Evolutionary conservation across 768 basidiomycete genomes (phyloP), one percentile per base, ranked within the genome.

Genomic region (Mrakia gelida): DNA sequence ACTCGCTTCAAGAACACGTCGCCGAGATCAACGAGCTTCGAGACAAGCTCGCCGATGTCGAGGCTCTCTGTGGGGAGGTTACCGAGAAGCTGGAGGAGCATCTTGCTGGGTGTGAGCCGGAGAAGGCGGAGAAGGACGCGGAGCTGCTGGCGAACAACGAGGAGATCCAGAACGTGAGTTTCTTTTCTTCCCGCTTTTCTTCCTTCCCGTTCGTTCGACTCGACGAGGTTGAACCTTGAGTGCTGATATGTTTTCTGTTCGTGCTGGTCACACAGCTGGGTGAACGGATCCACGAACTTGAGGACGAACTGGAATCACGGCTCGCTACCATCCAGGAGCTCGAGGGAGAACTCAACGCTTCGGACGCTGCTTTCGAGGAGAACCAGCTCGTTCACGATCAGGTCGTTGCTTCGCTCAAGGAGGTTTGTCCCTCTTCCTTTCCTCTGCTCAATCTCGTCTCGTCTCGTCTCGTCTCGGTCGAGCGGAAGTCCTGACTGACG

Each of bases 61-160:
- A 80, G 59, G 76, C 65, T 30, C 73, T 78, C 43, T 70, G 63
- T n/a, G 73, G n/a, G 3, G 73, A 79, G 38, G n/a, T 74, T 32
- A 45, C 49, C 13, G 78, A 79, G 23, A 70, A 71, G 59, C 34
- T 68, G 45, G 73, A 79, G 43, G 78, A 79, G 34, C 79, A 81
- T 28, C 67, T 84, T 41, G 79, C 76, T 18, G 90, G 94, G 82
- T 87, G 95, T 63, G 92, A 94, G 82, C 87, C 87, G 23, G 92
- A 95, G 77, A 87, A 90, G 2, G 91, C 91, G 13, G 89, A 90
- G 81, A 93, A 92, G 84, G 93, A 95, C 71, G 88, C 86, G 2
- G 92, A 95, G 83, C 88, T 94, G 59, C 88, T 91, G 72, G 86
- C 87, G 26, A 87, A 92, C 61, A 92, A 92, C 80, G 86, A 88